Conservation (phyloP, 129 eudicot genomes). For the Solidago caesia region DNA sequence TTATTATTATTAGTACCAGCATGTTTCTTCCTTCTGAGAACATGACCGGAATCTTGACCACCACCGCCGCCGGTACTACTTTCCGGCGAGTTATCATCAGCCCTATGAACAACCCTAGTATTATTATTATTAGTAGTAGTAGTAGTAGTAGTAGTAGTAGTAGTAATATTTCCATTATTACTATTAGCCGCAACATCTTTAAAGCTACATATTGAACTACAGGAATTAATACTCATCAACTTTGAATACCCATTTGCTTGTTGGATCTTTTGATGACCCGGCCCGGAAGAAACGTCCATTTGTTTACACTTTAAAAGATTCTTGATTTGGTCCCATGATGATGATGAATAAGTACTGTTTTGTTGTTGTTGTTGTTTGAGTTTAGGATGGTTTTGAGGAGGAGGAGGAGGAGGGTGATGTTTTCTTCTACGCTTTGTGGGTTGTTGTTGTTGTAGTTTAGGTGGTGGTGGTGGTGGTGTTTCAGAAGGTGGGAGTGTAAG, state of each 20-base stretch:
- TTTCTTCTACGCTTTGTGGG: conserved; percentile 51
- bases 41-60: conserved; percentile 59
- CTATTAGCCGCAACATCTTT: conserved; percentile 71
- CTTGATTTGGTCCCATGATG: conserved; percentile 93
- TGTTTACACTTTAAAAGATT: conserved; percentile 74
- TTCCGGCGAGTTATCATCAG: conserved; percentile 91
- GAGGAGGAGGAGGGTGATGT: conserved; percentile 5
- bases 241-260: conserved; percentile 40
- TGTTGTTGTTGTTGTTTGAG: conserved; percentile 23
- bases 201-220: conserved; percentile 59
- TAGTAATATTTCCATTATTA: not conserved
- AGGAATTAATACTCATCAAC: conserved; percentile 16
- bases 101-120: conserved; percentile 71
- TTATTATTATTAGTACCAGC: not conserved
- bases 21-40: conserved; percentile 42
- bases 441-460: conserved; percentile 23
- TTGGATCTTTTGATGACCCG: conserved; percentile 40
- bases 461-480: conserved; percentile 20
- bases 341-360: conserved; percentile 7
- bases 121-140: conserved; percentile 11
- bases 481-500: conserved; percentile 47
- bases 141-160: no score
- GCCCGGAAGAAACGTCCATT: conserved; percentile 39
- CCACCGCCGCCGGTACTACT: conserved; percentile 45
- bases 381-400: conserved; percentile 26